Conservation (phyloP, 805 yeast genomes). For the Candida adriatica region DNA sequence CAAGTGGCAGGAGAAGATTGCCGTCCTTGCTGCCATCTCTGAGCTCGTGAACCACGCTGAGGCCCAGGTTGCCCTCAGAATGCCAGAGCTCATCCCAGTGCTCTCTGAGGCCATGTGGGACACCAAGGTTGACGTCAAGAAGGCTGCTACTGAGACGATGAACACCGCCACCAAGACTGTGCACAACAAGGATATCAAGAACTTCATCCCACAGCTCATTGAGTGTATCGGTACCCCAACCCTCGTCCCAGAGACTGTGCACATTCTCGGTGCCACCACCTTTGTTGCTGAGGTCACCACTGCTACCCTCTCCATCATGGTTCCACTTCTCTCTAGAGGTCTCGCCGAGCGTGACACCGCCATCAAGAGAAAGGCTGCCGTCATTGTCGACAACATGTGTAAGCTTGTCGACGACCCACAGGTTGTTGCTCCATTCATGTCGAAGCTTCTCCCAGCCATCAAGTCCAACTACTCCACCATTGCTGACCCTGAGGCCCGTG, state of each 20-base stretch:
- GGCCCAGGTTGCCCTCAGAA: constrained; percentile 93
- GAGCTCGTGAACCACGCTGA: constrained; percentile 91
- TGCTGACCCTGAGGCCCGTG: constrained; percentile 99
- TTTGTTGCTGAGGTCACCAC: constrained; percentile 99
- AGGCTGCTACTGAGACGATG: constrained; percentile 93
- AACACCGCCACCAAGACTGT: constrained; percentile 95
- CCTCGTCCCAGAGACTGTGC: constrained; percentile 98
- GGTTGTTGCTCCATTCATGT: constrained; percentile 99
- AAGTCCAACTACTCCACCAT: constrained; percentile 90
- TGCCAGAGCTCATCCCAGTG: constrained; percentile 99
- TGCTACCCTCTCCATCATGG: constrained; percentile 99
- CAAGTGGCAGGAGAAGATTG: constrained; percentile 98
- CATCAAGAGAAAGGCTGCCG: constrained; percentile 99
- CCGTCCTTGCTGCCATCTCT: constrained; percentile 78
- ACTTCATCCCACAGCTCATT: constrained; percentile 96
- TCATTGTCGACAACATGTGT: constrained; percentile 99
- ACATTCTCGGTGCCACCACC: constrained; percentile 98
- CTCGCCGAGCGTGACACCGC: constrained; percentile 99
- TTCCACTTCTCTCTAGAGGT: constrained; percentile 98
- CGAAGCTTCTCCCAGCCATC: constrained; percentile 91
- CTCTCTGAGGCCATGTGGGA: constrained; percentile 99
- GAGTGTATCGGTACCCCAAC: constrained; percentile 95
- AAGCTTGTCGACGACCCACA: constrained; percentile 99
- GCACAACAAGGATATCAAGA: constrained; percentile 99
- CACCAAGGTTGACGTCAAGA: constrained; percentile 97